phyloP scores from a whole-genome alignment of 345 rosid genomes.

The Anastatica hierochuntica region DNA sequence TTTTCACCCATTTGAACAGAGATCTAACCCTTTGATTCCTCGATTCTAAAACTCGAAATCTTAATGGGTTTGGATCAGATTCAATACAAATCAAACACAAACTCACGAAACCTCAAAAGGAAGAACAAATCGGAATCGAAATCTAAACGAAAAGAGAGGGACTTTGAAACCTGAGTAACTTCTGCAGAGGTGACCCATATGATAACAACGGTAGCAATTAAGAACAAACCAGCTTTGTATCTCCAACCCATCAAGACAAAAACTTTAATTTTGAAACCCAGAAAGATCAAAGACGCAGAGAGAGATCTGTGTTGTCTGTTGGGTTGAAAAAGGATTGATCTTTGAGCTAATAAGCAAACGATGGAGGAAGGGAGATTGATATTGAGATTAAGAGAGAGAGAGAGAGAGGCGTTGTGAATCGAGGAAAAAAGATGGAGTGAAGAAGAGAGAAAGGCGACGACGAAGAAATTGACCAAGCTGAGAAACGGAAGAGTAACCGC shows the following conservation, averaged over 20 bases:
- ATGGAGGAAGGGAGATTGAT: too few species aligned
- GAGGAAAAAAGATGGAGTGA: constrained; percentile 18
- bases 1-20: constrained; percentile 4
- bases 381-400: neutral
- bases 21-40: constrained; percentile 10
- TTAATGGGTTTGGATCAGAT: neutral
- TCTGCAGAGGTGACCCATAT: constrained; percentile 91
- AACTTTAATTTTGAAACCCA: neutral
- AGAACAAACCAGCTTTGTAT: constrained; percentile 77
- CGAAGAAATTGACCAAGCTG: constrained; percentile 2
- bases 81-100: neutral
- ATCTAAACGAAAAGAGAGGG: too few species aligned
- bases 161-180: constrained; percentile 69
- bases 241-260: constrained; percentile 57
- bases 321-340: neutral
- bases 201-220: constrained; percentile 79
- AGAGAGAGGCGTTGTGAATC: neutral
- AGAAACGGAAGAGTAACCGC: constrained; percentile 23
- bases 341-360: too few species aligned
- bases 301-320: constrained; percentile 22
- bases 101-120: neutral
- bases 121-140: too few species aligned
- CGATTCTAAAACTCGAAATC: neutral
- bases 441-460: constrained; percentile 13
- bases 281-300: constrained; percentile 2